Conservation (phyloP, 768 basidiomycete genomes). For the Clitopilus hobsonii region DNA sequence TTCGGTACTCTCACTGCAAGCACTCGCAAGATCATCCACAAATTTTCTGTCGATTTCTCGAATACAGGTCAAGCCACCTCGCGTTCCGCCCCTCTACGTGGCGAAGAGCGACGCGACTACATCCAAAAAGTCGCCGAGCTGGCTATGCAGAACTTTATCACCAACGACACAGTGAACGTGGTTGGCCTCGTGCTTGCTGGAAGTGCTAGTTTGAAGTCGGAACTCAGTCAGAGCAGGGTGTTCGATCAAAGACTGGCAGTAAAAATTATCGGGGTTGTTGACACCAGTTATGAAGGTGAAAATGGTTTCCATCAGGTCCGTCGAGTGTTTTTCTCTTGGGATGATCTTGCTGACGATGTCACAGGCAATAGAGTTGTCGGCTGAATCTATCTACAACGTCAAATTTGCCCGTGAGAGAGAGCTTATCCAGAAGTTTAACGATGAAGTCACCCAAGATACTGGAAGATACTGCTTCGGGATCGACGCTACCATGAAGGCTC, state of each 20-base stretch:
- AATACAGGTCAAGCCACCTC: slow-evolving; percentile 99
- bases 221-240: slow-evolving; percentile 93
- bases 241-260: slow-evolving; percentile 85
- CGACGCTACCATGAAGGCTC: slow-evolving; percentile 91
- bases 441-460: slow-evolving; percentile 97
- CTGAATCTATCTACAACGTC: slow-evolving; percentile 94
- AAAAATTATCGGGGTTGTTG: slow-evolving; percentile 97
- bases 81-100: slow-evolving; percentile 98
- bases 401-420: slow-evolving; percentile 99
- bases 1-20: slow-evolving; percentile 96
- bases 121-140: slow-evolving; percentile 97
- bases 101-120: slow-evolving; percentile 99
- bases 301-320: slow-evolving; percentile 97
- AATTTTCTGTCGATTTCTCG: slow-evolving; percentile 97
- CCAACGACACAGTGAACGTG: slow-evolving; percentile 97
- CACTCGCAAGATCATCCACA: slow-evolving; percentile 95
- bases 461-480: slow-evolving; percentile 97
- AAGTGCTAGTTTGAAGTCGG: slow-evolving; percentile 98
- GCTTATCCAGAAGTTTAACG: slow-evolving; percentile 97
- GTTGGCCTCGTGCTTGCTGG: slow-evolving; percentile 94
- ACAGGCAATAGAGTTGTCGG: slow-evolving; percentile 94
- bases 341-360: slow-evolving; percentile 3
- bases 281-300: slow-evolving; percentile 97
- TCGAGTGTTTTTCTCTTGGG: slow-evolving; percentile 1
- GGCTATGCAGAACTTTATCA: slow-evolving; percentile 97